Conservation (phyloP, 139 green algal genomes). For the Pseudopediastrum boryanum region DNA sequence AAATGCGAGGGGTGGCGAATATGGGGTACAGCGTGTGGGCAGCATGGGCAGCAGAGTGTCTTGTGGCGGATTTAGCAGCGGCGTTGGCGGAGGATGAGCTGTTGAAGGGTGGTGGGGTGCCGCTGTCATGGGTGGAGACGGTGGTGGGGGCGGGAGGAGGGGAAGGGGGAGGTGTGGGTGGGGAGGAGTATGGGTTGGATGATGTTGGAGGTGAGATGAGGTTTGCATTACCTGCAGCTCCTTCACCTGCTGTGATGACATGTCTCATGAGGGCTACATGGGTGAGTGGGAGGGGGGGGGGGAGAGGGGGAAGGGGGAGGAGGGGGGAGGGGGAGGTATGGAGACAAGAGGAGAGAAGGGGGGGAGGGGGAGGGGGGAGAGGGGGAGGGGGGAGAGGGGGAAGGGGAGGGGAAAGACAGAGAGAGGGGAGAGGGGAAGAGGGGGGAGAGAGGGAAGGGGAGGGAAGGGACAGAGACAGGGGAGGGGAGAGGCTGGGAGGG, state of each 20-base stretch:
- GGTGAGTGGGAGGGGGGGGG: constrained; percentile 22
- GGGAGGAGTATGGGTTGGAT: constrained; percentile 20
- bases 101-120: constrained; percentile 45
- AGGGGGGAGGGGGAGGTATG: too few relatives aligned
- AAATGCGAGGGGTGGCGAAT: constrained; percentile 31
- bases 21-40: constrained; percentile 60
- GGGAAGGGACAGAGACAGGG: too few relatives aligned
- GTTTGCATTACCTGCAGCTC: constrained; percentile 78
- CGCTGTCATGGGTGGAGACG: constrained; percentile 72
- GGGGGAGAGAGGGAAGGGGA: too few relatives aligned
- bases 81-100: constrained; percentile 49
- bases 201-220: constrained; percentile 53
- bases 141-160: neutral
- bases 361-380: too few relatives aligned
- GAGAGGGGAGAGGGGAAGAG: too few relatives aligned
- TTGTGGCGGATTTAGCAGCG: constrained; percentile 49
- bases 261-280: constrained; percentile 59
- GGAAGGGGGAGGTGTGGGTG: neutral
- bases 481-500: too few relatives aligned
- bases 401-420: too few relatives aligned
- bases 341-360: too few relatives aligned
- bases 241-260: constrained; percentile 62
- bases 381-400: too few relatives aligned
- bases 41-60: constrained; percentile 61
- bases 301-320: too few relatives aligned